These are phyloP conservation scores for Antitrichia curtipendula DNA, from an alignment of 225 moss, liverwort and hornwort genomes.

Conservation along the genomic window DNA sequence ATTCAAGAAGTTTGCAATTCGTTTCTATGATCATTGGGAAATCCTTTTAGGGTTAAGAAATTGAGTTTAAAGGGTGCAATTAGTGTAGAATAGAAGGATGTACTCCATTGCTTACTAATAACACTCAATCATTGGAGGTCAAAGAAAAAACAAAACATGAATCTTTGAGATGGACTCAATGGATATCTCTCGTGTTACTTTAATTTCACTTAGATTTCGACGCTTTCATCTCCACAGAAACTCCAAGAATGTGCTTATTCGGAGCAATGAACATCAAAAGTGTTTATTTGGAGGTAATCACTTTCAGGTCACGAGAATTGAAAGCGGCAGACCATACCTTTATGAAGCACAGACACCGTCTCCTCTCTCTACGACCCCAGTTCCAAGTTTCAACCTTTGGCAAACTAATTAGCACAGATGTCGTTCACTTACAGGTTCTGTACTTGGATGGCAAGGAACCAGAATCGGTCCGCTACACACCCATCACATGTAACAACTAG, in stretches of 20 bases:
- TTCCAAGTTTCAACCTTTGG: neutral
- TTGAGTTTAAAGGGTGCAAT: neutral
- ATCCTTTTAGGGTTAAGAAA: neutral
- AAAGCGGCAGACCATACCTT: neutral
- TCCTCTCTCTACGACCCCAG: neutral
- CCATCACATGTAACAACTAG: neutral
- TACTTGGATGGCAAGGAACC: neutral
- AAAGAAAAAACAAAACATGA: neutral
- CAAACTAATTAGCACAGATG: too few relatives aligned
- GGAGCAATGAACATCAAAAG: too few relatives aligned
- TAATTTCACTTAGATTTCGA: too few relatives aligned
- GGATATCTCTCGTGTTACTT: neutral
- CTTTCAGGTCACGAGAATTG: neutral
- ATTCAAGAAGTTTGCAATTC: accelerated
- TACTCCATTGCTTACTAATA: neutral
- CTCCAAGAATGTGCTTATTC: too few relatives aligned
- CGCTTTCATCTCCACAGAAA: neutral
- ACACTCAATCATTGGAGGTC: neutral
- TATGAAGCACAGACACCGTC: neutral
- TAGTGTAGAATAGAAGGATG: neutral
- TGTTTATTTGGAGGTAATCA: neutral
- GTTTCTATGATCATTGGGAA: neutral
- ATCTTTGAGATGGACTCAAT: neutral
- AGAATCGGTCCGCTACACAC: neutral
- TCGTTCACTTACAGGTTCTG: neutral